Percentiles rank a stretch among this genome's conserved stretches.
Conservation (phyloP, 2,329 filamentous ascomycete species). For the Penicillium paneum region DNA sequence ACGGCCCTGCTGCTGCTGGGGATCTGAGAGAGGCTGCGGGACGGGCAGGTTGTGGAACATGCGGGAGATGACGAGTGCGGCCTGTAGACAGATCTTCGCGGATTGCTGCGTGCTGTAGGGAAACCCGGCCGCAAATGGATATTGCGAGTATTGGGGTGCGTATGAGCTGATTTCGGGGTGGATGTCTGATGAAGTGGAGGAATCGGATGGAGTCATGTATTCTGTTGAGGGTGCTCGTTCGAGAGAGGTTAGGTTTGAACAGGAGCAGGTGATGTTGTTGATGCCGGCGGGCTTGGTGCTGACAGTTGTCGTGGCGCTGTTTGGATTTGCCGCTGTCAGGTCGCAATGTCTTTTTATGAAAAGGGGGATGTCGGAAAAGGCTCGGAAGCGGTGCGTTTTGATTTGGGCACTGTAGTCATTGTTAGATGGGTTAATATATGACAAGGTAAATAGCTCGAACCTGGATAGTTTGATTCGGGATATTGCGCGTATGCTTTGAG, state of each 20-base stretch:
- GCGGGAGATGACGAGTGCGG: constrained; percentile 41
- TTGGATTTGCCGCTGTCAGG: constrained; percentile 33
- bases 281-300: constrained; percentile 21
- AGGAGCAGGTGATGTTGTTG: constrained; percentile 33
- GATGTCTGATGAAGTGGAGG: constrained; percentile 32
- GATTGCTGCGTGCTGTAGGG: constrained; percentile 44
- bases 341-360: constrained; percentile 48
- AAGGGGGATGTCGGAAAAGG: constrained; percentile 46
- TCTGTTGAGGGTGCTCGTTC: constrained; percentile 30
- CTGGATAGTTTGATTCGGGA: constrained; percentile 46
- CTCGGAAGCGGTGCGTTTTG: constrained; percentile 47
- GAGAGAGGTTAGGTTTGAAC: constrained; percentile 30
- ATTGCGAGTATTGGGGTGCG: constrained; percentile 28
- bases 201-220: constrained; percentile 34
- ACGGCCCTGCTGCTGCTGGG: constrained; percentile 11
- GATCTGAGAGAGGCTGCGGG: constrained; percentile 32
- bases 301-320: constrained; percentile 9
- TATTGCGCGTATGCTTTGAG: constrained; percentile 41
- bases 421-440: constrained; percentile 4
- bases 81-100: constrained; percentile 40
- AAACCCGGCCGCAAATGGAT: constrained; percentile 34
- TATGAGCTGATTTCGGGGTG: constrained; percentile 29
- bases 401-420: constrained; percentile 40
- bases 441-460: constrained; percentile 19
- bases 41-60: constrained; percentile 42